These are phyloP conservation scores for Ganoderma lucidum DNA, from an alignment of 1,284 basidiomycete genomes.

Conservation along the genomic window DNA sequence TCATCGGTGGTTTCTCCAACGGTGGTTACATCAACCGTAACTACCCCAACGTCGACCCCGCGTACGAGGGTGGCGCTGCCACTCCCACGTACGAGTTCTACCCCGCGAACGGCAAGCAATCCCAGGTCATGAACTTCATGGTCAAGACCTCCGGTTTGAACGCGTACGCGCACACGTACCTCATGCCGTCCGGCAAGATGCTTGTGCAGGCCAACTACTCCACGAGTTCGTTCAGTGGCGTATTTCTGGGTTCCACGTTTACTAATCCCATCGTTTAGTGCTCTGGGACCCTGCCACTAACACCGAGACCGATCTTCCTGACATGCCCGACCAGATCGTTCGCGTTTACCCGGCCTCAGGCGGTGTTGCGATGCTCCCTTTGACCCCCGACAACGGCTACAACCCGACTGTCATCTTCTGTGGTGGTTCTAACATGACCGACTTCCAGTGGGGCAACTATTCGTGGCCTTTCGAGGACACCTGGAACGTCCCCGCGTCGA, in stretches of 20 bases:
- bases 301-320: slow-evolving; percentile 65
- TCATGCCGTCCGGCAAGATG: slow-evolving; percentile 86
- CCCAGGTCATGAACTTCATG: slow-evolving; percentile 81
- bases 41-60: slow-evolving; percentile 70
- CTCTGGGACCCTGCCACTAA: slow-evolving; percentile 71
- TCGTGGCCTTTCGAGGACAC: slow-evolving; percentile 73
- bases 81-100: slow-evolving; percentile 85
- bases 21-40: slow-evolving; percentile 93
- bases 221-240: slow-evolving; percentile 59
- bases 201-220: slow-evolving; percentile 89
- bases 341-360: slow-evolving; percentile 95
- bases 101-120: slow-evolving; percentile 61
- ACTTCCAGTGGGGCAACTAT: slow-evolving; percentile 77
- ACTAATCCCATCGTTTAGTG: slow-evolving; percentile 46
- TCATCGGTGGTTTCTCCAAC: slow-evolving; percentile 85
- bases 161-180: slow-evolving; percentile 87
- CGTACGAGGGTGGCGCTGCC: slow-evolving; percentile 70
- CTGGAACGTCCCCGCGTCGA: slow-evolving; percentile 68
- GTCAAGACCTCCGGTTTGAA: slow-evolving; percentile 88
- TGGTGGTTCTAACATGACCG: slow-evolving; percentile 83
- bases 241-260: slow-evolving; percentile 7
- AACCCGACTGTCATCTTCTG: slow-evolving; percentile 89
- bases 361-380: slow-evolving; percentile 89
- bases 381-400: slow-evolving; percentile 91
- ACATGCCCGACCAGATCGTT: slow-evolving; percentile 72